Conservation (phyloP, 176 grass and related monocot species). For the Oropetium thomaeum region DNA sequence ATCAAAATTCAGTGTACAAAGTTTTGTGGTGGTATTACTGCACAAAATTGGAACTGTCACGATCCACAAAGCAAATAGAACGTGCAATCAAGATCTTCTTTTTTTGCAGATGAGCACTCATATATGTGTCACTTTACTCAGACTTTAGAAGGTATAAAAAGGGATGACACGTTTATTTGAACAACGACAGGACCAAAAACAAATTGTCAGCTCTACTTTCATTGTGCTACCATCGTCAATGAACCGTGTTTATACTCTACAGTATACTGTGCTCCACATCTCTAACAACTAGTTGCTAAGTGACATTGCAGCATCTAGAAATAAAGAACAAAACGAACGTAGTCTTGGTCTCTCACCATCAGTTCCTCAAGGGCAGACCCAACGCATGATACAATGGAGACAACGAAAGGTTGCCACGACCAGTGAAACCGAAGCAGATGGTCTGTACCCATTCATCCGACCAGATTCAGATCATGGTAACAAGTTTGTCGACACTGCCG, state of each 20-base stretch:
- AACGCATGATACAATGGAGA: not conserved
- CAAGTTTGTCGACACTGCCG: not conserved
- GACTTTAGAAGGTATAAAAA: no score
- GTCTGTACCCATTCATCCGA: not conserved
- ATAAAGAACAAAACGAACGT: not conserved
- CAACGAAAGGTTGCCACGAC: not conserved
- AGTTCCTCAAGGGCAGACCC: not conserved
- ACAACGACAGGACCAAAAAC: not conserved
- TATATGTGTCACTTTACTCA: no score
- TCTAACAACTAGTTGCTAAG: not conserved
- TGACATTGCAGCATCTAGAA: not conserved
- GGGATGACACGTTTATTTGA: no score
- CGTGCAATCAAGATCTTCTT: no score
- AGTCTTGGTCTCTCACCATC: not conserved
- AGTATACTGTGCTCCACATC: not conserved
- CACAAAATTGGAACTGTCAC: no score
- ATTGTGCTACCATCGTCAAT: no score
- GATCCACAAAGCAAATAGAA: no score
- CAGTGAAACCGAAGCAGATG: not conserved
- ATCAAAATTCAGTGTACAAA: no score
- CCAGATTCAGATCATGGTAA: not conserved
- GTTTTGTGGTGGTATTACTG: no score
- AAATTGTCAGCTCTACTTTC: constrained; percentile 25
- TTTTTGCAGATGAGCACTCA: no score
- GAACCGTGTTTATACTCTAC: not conserved